Evolutionary conservation across 192 early-diverging fungal genomes (phyloP).

Genomic region (Entomortierella lignicola): DNA sequence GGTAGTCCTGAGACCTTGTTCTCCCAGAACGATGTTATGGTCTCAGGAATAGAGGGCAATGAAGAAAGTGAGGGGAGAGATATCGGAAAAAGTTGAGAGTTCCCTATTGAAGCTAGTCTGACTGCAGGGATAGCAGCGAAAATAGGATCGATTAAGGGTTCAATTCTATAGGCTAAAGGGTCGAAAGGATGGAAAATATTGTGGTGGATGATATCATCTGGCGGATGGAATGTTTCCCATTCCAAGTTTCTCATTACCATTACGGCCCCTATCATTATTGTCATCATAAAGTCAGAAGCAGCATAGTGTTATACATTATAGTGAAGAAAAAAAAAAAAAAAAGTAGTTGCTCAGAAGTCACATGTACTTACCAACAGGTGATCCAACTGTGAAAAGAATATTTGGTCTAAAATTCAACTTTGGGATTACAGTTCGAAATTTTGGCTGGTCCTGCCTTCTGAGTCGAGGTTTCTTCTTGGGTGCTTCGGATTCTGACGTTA

Average conservation of each 20-base stretch:
- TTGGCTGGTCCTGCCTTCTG: conserved; percentile 50
- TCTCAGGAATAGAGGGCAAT: conserved; percentile 21
- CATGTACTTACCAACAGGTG: conserved; percentile 54
- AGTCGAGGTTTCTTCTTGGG: background rate
- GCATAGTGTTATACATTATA: too few species aligned
- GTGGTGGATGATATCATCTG: conserved; percentile 65
- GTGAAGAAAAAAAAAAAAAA: too few species aligned
- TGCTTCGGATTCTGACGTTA: background rate
- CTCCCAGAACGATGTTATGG: conserved; percentile 43
- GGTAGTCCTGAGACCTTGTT: conserved; percentile 35
- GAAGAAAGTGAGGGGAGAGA: conserved; percentile 37
- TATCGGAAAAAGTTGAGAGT: conserved; percentile 31
- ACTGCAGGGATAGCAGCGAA: conserved; percentile 66
- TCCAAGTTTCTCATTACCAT: conserved; percentile 71
- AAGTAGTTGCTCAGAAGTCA: too few species aligned
- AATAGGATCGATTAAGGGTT: conserved; percentile 67
- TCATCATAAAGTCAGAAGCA: background rate
- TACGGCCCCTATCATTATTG: conserved; percentile 60
- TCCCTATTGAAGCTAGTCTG: conserved; percentile 45
- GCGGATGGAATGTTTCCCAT: conserved; percentile 64
- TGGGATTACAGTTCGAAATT: conserved; percentile 26
- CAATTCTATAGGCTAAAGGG: conserved; percentile 79
- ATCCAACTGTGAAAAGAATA: conserved; percentile 62
- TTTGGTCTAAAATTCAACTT: conserved; percentile 61
- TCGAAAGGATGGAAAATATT: conserved; percentile 84